phyloP scores from a whole-genome alignment of 2,329 filamentous ascomycete genomes.

The Incumbomyces delicatus region DNA sequence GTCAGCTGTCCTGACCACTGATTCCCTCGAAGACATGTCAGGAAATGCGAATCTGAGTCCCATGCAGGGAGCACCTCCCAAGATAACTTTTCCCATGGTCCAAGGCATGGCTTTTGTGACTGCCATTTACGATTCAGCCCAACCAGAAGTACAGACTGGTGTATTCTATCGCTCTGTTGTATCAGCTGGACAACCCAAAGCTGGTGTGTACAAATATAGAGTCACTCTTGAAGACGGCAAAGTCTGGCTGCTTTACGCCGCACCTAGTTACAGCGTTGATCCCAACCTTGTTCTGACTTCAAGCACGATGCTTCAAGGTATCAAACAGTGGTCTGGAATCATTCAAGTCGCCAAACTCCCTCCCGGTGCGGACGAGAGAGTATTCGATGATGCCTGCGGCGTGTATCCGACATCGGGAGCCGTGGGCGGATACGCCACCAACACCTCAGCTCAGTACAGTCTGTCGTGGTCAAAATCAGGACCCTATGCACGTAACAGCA shows the following conservation, averaged over 20 bases:
- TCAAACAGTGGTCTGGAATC: slow-evolving; percentile 60
- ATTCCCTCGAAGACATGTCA: slow-evolving; percentile 47
- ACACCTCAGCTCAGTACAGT: slow-evolving; percentile 57
- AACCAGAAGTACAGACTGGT: slow-evolving; percentile 63
- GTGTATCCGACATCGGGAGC: slow-evolving; percentile 58
- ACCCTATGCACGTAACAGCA: slow-evolving; percentile 40
- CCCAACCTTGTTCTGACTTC: slow-evolving; percentile 60
- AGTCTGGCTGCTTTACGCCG: slow-evolving; percentile 73
- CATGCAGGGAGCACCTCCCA: slow-evolving; percentile 42
- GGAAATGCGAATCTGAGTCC: slow-evolving; percentile 59
- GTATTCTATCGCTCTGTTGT: slow-evolving; percentile 62
- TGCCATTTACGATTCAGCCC: slow-evolving; percentile 59
- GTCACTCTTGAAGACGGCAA: slow-evolving; percentile 61
- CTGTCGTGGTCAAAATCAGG: slow-evolving; percentile 67
- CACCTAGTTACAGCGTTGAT: slow-evolving; percentile 43
- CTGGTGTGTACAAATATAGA: slow-evolving; percentile 65
- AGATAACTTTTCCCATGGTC: slow-evolving; percentile 68
- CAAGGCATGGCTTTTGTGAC: slow-evolving; percentile 89
- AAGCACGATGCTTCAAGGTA: slow-evolving; percentile 55
- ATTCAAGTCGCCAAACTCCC: slow-evolving; percentile 79
- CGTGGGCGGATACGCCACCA: slow-evolving; percentile 54
- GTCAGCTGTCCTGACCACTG: slow-evolving; percentile 47
- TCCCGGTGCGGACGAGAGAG: slow-evolving; percentile 47
- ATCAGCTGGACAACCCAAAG: slow-evolving; percentile 44
- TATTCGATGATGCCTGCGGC: slow-evolving; percentile 68